Base-by-base conservation (phyloP, 148 eudicot genomes). In the Silene latifolia region DNA sequence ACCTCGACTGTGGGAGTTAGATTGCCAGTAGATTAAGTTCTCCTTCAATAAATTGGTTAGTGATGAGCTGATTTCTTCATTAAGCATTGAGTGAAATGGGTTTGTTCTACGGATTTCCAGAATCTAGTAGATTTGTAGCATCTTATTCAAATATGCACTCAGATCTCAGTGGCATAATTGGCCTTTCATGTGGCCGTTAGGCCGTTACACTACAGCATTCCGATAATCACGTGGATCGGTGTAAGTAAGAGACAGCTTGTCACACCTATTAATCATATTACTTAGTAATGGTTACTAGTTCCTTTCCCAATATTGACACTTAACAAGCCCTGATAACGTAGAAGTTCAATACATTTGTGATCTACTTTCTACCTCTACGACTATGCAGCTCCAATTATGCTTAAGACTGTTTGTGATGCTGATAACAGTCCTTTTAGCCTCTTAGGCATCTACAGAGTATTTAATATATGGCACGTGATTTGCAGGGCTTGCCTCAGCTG, bases 401-500 rank as follows among this genome's bases (percentile, higher is more conserved):
- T 32, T 2, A 27, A 63, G 47, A 67, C 71, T 67, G 21, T 7
- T 67, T 29, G 21, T 25, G 8, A 1, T 20, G 23, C 20, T 48
- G 56, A 46, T 47, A 18, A 20, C 17, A 21, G 60, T 15, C 23
- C 19, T 47, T 13, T 19, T 25, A 12, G 29, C 12, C 53, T 8
- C 4, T 1, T 47, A 8, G 35, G 5, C 47, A 39, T 21, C 7
- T 46, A 53, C 15, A n/a, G 44, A 35, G 17, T 44, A 10, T 78
- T 29, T 75, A 39, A 64, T 46, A 27, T 10, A 32, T 9, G 53
- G 61, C 13, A 8, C 42, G 47, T 81, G 63, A 68, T 27, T 85
- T 87, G 59, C 89, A 95, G 98, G 94, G 91, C 58, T 27, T 90
- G 42, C 99, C 96, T 21, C 84, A 72, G 82, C 91, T 95, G 61